These are phyloP conservation scores for Myxozyma kluyveri DNA, from an alignment of 805 yeast species.

Conservation along the genomic window DNA sequence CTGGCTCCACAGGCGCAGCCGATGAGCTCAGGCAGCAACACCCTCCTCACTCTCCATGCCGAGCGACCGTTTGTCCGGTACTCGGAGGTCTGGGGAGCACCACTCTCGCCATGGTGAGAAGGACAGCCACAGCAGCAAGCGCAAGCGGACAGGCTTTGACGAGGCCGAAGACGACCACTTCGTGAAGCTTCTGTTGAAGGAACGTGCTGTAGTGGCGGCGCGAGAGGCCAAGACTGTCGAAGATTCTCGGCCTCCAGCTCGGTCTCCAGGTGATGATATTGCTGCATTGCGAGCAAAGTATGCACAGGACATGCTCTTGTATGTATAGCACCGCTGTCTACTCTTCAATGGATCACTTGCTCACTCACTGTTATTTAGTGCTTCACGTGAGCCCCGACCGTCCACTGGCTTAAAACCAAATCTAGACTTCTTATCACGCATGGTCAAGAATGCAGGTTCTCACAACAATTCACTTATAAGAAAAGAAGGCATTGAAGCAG, in stretches of 20 bases:
- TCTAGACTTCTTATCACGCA: slow-evolving; percentile 15
- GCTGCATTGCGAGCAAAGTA: background rate
- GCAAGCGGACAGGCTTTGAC: background rate
- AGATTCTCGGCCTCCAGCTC: too few species aligned
- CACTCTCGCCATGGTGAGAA: too few species aligned
- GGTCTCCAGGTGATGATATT: background rate
- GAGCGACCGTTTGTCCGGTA: too few species aligned
- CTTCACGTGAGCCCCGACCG: background rate
- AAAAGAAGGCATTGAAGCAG: slow-evolving; percentile 19
- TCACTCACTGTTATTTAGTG: too few species aligned
- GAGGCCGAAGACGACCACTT: slow-evolving; percentile 11
- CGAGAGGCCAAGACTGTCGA: background rate
- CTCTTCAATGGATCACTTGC: too few species aligned
- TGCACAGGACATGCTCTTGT: background rate
- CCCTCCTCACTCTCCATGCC: too few species aligned
- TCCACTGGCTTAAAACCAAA: slow-evolving; percentile 14
- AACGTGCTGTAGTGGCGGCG: background rate
- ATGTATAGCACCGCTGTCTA: too few species aligned
- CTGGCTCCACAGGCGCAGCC: too few species aligned
- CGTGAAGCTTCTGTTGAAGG: slow-evolving; percentile 8
- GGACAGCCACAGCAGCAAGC: too few species aligned
- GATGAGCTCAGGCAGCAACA: too few species aligned
- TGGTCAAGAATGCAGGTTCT: slow-evolving; percentile 16
- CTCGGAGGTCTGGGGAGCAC: too few species aligned
- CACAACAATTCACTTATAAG: slow-evolving; percentile 19